Conservation (phyloP, 140 eudicot species). For the Flaveria floridana region DNA sequence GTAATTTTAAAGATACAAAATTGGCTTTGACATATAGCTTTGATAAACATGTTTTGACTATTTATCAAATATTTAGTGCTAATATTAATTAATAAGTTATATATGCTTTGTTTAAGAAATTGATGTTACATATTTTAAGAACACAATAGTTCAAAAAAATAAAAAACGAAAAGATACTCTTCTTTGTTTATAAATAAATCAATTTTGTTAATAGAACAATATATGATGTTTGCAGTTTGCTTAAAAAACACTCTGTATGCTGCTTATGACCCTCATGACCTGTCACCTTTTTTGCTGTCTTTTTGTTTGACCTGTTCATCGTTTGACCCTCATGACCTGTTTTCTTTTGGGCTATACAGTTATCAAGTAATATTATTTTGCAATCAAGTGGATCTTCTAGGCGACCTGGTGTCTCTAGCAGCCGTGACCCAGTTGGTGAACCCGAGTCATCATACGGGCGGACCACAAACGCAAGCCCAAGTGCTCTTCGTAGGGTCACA, state of each 20-base stretch:
- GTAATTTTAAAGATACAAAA: not conserved
- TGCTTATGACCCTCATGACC: not conserved
- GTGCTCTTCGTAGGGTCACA: slow-evolving; percentile 48
- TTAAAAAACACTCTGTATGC: not conserved
- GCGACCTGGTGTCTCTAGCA: slow-evolving; percentile 70
- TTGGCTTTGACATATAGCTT: not conserved
- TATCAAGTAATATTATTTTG: slow-evolving; percentile 49
- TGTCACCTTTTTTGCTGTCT: not conserved
- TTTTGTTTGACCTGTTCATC: not conserved
- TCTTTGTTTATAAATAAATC: not conserved
- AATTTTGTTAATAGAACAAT: not conserved
- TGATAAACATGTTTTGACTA: not conserved
- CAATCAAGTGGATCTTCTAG: slow-evolving; percentile 77
- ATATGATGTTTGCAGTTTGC: not conserved
- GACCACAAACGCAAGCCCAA: slow-evolving; percentile 57
- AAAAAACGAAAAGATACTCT: not conserved
- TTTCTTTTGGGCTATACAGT: slow-evolving; percentile 39
- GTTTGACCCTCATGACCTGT: not conserved
- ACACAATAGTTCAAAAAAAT: not conserved
- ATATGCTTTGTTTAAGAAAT: not conserved
- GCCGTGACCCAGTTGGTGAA: slow-evolving; percentile 68
- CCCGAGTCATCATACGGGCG: slow-evolving; percentile 55
- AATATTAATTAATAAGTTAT: not conserved
- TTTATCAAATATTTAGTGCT: not conserved
- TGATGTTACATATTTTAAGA: not conserved